These are phyloP conservation scores for Epichloe coenophiala DNA, from an alignment of 2,329 filamentous ascomycete genomes.

Conservation along the genomic window DNA sequence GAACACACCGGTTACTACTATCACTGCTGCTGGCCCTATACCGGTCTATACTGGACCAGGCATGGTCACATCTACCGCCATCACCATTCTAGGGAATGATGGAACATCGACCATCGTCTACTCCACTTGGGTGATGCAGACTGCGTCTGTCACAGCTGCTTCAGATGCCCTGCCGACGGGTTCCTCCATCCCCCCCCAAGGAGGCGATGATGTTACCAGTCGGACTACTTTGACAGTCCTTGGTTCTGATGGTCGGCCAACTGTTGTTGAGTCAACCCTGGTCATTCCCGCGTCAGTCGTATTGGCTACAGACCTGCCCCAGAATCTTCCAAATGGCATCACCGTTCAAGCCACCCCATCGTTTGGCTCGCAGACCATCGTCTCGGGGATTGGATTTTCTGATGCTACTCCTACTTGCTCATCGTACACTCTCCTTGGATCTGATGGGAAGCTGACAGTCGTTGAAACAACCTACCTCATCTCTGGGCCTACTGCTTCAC, in stretches of 20 bases:
- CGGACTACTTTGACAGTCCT: constrained; percentile 15
- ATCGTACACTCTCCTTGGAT: constrained; percentile 17
- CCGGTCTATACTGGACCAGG: constrained; percentile 4
- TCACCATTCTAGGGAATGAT: constrained; percentile 5
- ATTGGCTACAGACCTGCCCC: constrained; percentile 5
- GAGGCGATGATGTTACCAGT: constrained; percentile 5
- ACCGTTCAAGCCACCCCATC: constrained; percentile 2
- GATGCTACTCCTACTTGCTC: constrained; percentile 12
- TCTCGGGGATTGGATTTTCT: constrained; percentile 7
- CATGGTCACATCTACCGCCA: constrained; percentile 1
- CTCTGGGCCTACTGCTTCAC: constrained; percentile 8
- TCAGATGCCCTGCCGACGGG: constrained; percentile 3
- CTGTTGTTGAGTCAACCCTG: constrained; percentile 22
- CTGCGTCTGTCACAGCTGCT: constrained; percentile 1
- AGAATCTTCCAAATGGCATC: constrained; percentile 5
- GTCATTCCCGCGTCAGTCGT: constrained; percentile 12
- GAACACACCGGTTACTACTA: constrained; percentile 5
- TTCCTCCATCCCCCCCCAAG: constrained; percentile 1
- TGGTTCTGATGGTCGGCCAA: constrained; percentile 20
- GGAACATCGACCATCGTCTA: constrained; percentile 6
- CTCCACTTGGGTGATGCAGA: constrained; percentile 5
- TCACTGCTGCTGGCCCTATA: constrained; percentile 2
- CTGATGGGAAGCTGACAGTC: constrained; percentile 16
- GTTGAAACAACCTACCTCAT: constrained; percentile 15
- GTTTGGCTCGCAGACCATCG: constrained; percentile 1